These are phyloP conservation scores for Candida succiphila DNA, from an alignment of 805 yeast genomes.

Conservation along the genomic window DNA sequence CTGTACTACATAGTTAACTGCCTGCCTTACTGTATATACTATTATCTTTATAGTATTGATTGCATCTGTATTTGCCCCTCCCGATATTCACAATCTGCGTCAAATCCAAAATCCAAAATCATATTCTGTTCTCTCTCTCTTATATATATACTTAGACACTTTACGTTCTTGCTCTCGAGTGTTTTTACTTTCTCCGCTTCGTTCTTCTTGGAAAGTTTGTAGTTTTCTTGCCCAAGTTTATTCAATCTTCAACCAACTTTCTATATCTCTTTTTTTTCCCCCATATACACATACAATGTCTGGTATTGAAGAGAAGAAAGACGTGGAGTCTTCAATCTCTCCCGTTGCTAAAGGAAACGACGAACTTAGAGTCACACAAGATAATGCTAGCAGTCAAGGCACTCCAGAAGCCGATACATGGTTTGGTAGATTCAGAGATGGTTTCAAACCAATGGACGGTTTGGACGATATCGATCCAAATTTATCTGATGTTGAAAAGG, in stretches of 20 bases:
- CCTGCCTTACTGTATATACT: no score
- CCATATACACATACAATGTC: slow-evolving; percentile 5
- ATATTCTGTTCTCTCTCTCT: no score
- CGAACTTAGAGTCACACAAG: neutral
- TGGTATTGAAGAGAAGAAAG: slow-evolving; percentile 11
- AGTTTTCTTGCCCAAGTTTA: neutral
- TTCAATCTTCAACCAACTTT: no score
- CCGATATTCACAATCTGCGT: no score
- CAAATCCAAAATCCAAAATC: no score
- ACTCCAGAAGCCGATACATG: neutral
- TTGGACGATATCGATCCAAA: slow-evolving; percentile 32
- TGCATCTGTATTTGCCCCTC: no score
- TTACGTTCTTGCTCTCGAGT: neutral
- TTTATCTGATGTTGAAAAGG: slow-evolving; percentile 33
- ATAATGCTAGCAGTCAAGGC: no score
- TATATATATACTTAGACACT: slow-evolving; percentile 1
- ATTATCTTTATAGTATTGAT: no score
- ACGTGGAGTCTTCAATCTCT: slow-evolving; percentile 14
- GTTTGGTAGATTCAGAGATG: slow-evolving; percentile 13
- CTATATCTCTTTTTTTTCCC: no score
- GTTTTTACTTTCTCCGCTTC: neutral
- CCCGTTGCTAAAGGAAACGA: slow-evolving; percentile 7
- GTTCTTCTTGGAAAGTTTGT: neutral
- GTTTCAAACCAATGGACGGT: slow-evolving; percentile 19
- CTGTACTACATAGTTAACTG: no score